Conservation (phyloP, 2,329 filamentous ascomycete species). For the Arachnopeziza araneosa region DNA sequence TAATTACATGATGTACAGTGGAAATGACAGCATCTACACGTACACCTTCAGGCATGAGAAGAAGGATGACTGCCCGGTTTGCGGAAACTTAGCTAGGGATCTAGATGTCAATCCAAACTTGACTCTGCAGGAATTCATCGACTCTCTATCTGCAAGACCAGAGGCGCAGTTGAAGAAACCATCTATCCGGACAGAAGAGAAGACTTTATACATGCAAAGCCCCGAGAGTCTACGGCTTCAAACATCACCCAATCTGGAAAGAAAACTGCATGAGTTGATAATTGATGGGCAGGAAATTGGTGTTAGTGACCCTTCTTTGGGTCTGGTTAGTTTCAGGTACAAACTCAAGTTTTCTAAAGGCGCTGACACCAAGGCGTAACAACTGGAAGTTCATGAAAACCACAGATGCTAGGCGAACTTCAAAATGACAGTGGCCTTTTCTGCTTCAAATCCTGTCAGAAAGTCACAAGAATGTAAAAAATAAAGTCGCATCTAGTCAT, state of each 20-base stretch:
- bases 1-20: slow-evolving; percentile 99
- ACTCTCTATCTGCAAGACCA: slow-evolving; percentile 73
- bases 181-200: slow-evolving; percentile 72
- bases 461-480: too few species aligned
- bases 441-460: too few species aligned
- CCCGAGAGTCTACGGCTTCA: slow-evolving; percentile 77
- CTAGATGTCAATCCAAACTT: slow-evolving; percentile 63
- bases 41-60: slow-evolving; percentile 95
- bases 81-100: slow-evolving; percentile 74
- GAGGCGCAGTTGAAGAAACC: slow-evolving; percentile 94
- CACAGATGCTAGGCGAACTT: neutral
- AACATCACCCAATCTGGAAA: slow-evolving; percentile 75
- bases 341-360: slow-evolving; percentile 24
- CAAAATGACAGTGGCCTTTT: too few species aligned
- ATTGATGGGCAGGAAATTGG: slow-evolving; percentile 79
- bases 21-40: slow-evolving; percentile 92
- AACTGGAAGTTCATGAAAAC: neutral
- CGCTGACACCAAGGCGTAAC: neutral
- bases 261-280: slow-evolving; percentile 72
- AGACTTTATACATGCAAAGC: slow-evolving; percentile 84
- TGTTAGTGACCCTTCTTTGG: slow-evolving; percentile 87
- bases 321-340: slow-evolving; percentile 37
- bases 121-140: slow-evolving; percentile 80
- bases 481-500: too few species aligned
- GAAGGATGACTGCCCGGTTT: slow-evolving; percentile 93